A percentile compares a stretch with the other conserved stretches of the same genome.
Evolutionary conservation across 164 flowering plant species (phyloP).

Genomic region (Macadamia integrifolia): DNA sequence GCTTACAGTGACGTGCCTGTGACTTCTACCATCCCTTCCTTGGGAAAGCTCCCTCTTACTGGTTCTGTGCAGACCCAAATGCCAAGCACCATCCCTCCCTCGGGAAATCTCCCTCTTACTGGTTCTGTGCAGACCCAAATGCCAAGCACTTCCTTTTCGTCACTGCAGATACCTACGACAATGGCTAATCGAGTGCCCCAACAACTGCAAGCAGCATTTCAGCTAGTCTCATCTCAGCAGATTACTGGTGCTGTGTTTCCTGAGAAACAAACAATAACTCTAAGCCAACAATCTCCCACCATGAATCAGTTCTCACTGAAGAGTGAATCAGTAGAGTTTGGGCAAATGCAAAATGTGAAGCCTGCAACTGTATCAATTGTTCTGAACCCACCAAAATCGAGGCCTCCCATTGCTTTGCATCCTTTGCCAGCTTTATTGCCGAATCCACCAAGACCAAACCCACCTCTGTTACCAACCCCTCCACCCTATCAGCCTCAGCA

Average conservation of each 20-base stretch:
- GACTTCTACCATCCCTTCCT: background rate
- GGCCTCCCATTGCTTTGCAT: conserved; percentile 6
- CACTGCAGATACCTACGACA: conserved; percentile 12
- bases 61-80: no score
- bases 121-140: conserved; percentile 12
- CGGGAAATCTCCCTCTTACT: no score
- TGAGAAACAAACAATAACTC: conserved; percentile 6
- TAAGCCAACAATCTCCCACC: conserved; percentile 8
- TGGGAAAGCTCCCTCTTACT: conserved; percentile 11
- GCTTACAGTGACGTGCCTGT: conserved; percentile 10
- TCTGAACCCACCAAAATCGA: conserved; percentile 14
- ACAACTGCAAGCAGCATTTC: conserved; percentile 12
- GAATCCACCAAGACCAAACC: conserved; percentile 8
- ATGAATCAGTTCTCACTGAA: no score
- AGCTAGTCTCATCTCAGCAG: conserved; percentile 16
- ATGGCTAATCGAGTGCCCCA: conserved; percentile 5
- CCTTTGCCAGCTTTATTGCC: conserved; percentile 8
- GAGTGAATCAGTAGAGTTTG: conserved; percentile 15
- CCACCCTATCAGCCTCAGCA: conserved; percentile 3
- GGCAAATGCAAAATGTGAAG: conserved; percentile 14
- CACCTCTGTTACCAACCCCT: conserved; percentile 17
- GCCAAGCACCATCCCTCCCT: no score
- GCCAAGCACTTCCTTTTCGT: conserved; percentile 4
- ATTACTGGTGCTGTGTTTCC: conserved; percentile 5
- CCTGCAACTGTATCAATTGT: conserved; percentile 16